A percentile compares a stretch with the other conserved stretches of the same genome.
Conservation (phyloP, 805 yeast genomes). For the Candida coleopterorum region DNA sequence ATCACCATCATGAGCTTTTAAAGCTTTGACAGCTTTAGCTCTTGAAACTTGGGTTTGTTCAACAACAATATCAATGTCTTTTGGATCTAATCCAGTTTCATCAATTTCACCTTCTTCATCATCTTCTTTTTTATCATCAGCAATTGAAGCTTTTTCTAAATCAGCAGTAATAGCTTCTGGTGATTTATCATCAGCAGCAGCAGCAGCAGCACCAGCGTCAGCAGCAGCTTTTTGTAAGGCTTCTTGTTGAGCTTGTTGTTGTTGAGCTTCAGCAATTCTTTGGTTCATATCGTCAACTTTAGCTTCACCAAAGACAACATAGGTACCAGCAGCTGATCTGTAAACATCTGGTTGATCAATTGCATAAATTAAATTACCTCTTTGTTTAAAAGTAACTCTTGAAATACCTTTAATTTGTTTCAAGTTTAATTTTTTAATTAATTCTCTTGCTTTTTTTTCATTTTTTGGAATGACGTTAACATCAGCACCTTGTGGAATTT, state of each 20-base stretch:
- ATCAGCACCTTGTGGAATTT: conserved; percentile 79
- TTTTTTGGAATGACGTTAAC: conserved; percentile 79
- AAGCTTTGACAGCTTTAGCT: conserved; percentile 87
- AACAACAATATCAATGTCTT: conserved; percentile 79
- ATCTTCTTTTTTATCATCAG: conserved; percentile 25
- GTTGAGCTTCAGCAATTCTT: conserved; percentile 79
- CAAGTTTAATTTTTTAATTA: conserved; percentile 82
- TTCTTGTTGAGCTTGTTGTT: conserved; percentile 59
- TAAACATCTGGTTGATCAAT: conserved; percentile 92
- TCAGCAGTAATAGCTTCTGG: conserved; percentile 82
- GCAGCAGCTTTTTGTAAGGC: conserved; percentile 43
- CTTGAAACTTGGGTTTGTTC: conserved; percentile 90
- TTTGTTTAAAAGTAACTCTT: conserved; percentile 93
- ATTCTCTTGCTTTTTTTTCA: conserved; percentile 93
- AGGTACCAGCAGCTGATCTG: conserved; percentile 90
- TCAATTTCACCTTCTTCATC: conserved; percentile 65
- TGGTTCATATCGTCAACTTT: conserved; percentile 90
- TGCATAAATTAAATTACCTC: conserved; percentile 86
- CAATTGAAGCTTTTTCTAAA: conserved; percentile 61
- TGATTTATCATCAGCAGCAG: conserved; percentile 44
- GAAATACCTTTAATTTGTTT: conserved; percentile 87
- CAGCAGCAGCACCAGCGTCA: conserved; percentile 24
- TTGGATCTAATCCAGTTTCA: conserved; percentile 75
- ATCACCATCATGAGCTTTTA: conserved; percentile 85
- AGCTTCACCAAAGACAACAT: conserved; percentile 97